A percentile compares a stretch with the other conserved stretches of the same genome.
Conservation (phyloP, 2,329 filamentous ascomycete species). For the Clonostachys byssicola region DNA sequence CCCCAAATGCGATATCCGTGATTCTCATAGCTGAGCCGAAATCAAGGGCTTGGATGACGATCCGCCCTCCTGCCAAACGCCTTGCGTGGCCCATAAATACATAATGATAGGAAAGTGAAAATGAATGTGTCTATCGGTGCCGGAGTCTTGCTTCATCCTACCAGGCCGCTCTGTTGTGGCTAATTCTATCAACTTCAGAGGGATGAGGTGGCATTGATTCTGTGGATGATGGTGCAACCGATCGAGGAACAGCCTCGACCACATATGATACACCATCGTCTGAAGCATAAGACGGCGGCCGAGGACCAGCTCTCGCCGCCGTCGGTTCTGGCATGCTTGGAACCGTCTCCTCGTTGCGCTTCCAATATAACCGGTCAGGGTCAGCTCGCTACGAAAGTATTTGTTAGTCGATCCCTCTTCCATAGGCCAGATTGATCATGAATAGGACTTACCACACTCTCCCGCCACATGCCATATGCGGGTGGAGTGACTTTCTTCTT, state of each 20-base stretch:
- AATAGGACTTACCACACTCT: conserved; percentile 65
- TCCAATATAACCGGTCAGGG: conserved; percentile 78
- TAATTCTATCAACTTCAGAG: conserved; percentile 27
- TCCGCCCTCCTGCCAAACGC: background rate
- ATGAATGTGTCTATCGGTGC: too few species aligned
- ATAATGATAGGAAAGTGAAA: too few species aligned
- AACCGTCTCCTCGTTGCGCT: conserved; percentile 47
- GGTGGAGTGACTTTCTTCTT: conserved; percentile 63
- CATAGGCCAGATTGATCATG: background rate
- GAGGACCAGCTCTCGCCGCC: conserved; percentile 19
- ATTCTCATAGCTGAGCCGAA: background rate
- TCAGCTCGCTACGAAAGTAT: conserved; percentile 58
- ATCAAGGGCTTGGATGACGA: background rate
- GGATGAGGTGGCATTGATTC: conserved; percentile 42
- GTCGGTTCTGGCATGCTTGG: conserved; percentile 7
- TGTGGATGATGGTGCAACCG: conserved; percentile 42
- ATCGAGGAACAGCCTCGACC: conserved; percentile 60
- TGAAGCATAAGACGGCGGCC: conserved; percentile 73
- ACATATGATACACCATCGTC: conserved; percentile 74
- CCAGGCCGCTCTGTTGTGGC: too few species aligned
- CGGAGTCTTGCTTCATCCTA: too few species aligned
- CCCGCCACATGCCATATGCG: conserved; percentile 81
- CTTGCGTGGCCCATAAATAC: too few species aligned
- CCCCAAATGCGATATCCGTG: background rate
- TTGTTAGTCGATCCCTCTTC: background rate